A percentile compares a stretch with the other conserved stretches of the same genome.
phyloP scores from a whole-genome alignment of 2,329 filamentous ascomycete genomes.

The Capronia coronata region DNA sequence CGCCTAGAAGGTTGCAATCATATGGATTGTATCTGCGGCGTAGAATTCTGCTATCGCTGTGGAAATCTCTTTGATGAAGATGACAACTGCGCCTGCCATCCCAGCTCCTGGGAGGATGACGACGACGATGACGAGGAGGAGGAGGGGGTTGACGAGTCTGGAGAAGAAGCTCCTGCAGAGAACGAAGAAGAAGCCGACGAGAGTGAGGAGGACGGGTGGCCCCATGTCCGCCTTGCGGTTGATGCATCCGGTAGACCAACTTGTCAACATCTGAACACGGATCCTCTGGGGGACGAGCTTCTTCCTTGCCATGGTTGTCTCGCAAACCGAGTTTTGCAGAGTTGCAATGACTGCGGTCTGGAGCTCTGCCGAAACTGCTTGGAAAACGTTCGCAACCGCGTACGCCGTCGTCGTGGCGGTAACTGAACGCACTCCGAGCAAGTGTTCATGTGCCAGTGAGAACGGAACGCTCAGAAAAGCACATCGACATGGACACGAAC shows the following conservation, averaged over 20 bases:
- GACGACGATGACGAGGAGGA: constrained; percentile 5
- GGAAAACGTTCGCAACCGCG: not conserved
- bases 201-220: not conserved
- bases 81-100: constrained; percentile 3
- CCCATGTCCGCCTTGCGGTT: not conserved
- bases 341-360: constrained; percentile 3
- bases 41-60: constrained; percentile 25
- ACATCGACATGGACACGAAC: too few species aligned
- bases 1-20: constrained; percentile 19
- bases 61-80: constrained; percentile 16
- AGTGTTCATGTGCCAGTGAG: too few species aligned
- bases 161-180: not conserved
- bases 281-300: not conserved
- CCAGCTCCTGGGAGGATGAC: not conserved
- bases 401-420: not conserved
- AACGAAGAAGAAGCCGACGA: not conserved
- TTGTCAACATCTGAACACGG: not conserved
- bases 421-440: not conserved
- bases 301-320: constrained; percentile 5
- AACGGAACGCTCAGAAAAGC: too few species aligned
- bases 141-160: not conserved
- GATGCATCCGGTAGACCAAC: not conserved
- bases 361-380: constrained; percentile 5
- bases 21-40: constrained; percentile 22
- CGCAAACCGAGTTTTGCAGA: not conserved